Conservation (phyloP, 2,329 filamentous ascomycete species). For the Neofusicoccum ribis region DNA sequence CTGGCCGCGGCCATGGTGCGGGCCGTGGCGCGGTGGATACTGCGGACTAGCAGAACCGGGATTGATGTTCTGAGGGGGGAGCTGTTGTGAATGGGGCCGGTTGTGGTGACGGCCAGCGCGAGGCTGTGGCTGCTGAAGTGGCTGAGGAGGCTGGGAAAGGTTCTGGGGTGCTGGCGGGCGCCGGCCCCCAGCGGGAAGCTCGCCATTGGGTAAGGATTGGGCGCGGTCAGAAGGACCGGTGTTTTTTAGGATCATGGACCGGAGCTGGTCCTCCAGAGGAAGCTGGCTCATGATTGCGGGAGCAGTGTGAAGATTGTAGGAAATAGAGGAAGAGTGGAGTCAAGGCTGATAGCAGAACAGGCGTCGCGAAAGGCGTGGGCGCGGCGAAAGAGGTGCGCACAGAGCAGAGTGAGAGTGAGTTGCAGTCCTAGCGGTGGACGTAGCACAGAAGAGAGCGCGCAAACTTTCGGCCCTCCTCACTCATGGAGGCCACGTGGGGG, state of each 20-base stretch:
- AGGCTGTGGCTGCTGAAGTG: background rate
- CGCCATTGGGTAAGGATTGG: background rate
- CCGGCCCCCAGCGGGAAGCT: background rate
- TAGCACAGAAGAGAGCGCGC: background rate
- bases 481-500: constrained; percentile 14
- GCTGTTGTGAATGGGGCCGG: background rate
- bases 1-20: constrained; percentile 1
- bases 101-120: background rate
- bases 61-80: background rate
- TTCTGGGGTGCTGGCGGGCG: background rate
- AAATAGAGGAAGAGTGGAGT: background rate
- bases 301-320: background rate
- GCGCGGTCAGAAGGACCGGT: background rate
- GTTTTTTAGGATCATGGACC: constrained; percentile 61
- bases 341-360: background rate
- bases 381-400: background rate
- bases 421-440: background rate
- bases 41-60: background rate
- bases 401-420: background rate
- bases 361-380: background rate
- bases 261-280: constrained; percentile 58
- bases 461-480: background rate
- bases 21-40: background rate
- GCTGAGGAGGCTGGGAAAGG: background rate
- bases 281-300: constrained; percentile 2